These are phyloP conservation scores for Platismatia glauca DNA, from an alignment of 495 filamentous ascomycete species.

Conservation along the genomic window DNA sequence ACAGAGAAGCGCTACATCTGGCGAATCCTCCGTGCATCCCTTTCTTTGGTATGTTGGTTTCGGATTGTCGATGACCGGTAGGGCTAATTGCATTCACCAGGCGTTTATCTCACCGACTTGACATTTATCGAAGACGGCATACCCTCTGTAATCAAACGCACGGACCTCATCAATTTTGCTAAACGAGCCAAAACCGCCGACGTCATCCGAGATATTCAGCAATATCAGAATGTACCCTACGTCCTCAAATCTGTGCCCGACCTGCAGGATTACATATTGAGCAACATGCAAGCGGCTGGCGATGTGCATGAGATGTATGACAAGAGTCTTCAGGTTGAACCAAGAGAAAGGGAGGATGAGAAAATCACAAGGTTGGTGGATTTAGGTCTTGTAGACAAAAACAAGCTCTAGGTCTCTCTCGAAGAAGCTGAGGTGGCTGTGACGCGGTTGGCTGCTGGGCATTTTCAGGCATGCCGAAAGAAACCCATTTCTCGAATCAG, in stretches of 20 bases:
- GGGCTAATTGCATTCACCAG: conserved; percentile 37
- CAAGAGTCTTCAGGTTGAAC: conserved; percentile 83
- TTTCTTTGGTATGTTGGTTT: conserved; percentile 71
- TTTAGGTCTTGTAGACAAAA: conserved; percentile 13
- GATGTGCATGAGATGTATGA: conserved; percentile 99
- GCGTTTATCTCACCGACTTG: conserved; percentile 93
- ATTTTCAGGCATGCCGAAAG: neutral
- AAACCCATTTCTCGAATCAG: conserved; percentile 7
- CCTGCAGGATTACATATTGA: conserved; percentile 93
- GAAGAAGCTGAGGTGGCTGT: neutral
- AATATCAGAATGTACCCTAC: conserved; percentile 95
- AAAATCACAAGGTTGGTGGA: conserved; percentile 66
- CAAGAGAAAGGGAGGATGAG: conserved; percentile 92
- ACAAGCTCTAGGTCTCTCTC: neutral
- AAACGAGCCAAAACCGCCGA: conserved; percentile 97
- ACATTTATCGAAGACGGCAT: conserved; percentile 99
- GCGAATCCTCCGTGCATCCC: conserved; percentile 96
- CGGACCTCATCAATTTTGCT: conserved; percentile 93
- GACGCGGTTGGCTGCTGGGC: neutral
- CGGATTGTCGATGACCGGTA: conserved; percentile 1
- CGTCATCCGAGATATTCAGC: conserved; percentile 95
- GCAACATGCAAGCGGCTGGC: conserved; percentile 84
- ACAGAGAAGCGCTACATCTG: conserved; percentile 81
- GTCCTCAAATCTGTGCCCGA: conserved; percentile 79
- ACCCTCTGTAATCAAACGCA: conserved; percentile 86